Conservation (phyloP, 1,284 basidiomycete species). For the Malassezia brasiliensis region DNA sequence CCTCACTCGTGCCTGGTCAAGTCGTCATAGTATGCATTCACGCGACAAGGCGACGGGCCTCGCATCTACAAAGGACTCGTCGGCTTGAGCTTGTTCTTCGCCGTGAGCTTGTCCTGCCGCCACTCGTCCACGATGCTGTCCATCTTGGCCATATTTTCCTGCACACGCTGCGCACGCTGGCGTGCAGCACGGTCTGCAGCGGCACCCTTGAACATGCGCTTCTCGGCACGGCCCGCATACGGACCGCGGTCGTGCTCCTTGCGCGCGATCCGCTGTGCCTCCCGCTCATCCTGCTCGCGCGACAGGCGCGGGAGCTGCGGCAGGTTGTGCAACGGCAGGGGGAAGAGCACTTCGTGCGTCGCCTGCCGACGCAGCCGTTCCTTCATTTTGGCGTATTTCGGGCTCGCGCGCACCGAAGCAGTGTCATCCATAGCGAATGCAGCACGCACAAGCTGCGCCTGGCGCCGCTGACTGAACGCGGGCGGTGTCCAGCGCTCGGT, state of each 20-base stretch:
- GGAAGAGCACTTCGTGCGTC: conserved; percentile 16
- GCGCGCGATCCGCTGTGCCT: conserved; percentile 18
- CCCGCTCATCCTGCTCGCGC: conserved; percentile 5
- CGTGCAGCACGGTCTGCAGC: conserved; percentile 22
- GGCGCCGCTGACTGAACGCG: conserved; percentile 25
- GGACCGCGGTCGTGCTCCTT: conserved; percentile 20
- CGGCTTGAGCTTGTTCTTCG: conserved; percentile 9
- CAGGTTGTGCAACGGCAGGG: background rate
- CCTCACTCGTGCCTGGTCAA: no score
- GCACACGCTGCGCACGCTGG: conserved; percentile 14
- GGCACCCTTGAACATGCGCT: conserved; percentile 30
- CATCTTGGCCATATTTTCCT: conserved; percentile 20
- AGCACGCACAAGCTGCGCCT: conserved; percentile 25
- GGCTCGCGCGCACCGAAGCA: conserved; percentile 14
- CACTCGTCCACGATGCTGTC: conserved; percentile 24
- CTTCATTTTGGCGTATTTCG: conserved; percentile 14
- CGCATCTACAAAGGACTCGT: conserved; percentile 12
- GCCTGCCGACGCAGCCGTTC: conserved; percentile 17
- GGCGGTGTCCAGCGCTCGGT: conserved; percentile 30
- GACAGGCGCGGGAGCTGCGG: background rate
- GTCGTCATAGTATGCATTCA: no score
- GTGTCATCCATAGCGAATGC: conserved; percentile 17
- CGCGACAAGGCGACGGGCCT: no score
- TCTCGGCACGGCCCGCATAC: conserved; percentile 21
- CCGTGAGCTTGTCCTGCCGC: conserved; percentile 18